These are phyloP conservation scores for Wickerhamiella vanderwaltii DNA, from an alignment of 805 yeast species.

Conservation along the genomic window DNA sequence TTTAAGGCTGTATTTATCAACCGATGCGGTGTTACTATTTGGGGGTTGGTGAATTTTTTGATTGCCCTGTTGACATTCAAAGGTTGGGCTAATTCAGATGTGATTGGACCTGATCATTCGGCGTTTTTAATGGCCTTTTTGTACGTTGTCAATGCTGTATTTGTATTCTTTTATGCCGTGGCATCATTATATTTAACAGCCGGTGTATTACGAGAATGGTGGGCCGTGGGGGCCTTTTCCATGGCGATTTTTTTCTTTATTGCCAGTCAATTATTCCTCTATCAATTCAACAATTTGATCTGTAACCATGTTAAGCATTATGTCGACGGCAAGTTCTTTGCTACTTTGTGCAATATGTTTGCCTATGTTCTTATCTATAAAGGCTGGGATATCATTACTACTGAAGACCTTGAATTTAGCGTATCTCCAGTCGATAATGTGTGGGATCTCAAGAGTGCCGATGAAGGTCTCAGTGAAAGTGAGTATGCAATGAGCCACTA, in stretches of 20 bases:
- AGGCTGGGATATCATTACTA: constrained; percentile 91
- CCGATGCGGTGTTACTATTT: constrained; percentile 38
- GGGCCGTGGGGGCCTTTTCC: constrained; percentile 82
- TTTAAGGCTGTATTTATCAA: constrained; percentile 45
- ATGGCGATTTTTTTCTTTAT: constrained; percentile 63
- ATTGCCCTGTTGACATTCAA: constrained; percentile 63
- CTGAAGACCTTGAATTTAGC: constrained; percentile 86
- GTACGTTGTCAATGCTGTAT: constrained; percentile 59
- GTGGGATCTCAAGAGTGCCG: constrained; percentile 28
- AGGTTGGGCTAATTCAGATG: constrained; percentile 35
- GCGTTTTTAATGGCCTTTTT: constrained; percentile 57
- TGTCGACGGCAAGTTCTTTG: constrained; percentile 81
- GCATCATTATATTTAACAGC: constrained; percentile 55
- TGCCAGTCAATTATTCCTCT: constrained; percentile 66
- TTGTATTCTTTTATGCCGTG: constrained; percentile 48
- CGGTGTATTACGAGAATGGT: constrained; percentile 56
- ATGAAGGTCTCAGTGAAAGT: constrained; percentile 23
- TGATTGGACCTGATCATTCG: constrained; percentile 43
- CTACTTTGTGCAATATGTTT: constrained; percentile 65
- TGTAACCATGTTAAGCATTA: constrained; percentile 72
- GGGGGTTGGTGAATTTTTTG: constrained; percentile 56
- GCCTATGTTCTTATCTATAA: constrained; percentile 91
- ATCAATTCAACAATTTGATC: constrained; percentile 52
- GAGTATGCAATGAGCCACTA: constrained; percentile 30
- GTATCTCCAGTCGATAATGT: constrained; percentile 43